phyloP scores from a whole-genome alignment of 2,329 filamentous ascomycete species.

The Juglanconis juglandina region DNA sequence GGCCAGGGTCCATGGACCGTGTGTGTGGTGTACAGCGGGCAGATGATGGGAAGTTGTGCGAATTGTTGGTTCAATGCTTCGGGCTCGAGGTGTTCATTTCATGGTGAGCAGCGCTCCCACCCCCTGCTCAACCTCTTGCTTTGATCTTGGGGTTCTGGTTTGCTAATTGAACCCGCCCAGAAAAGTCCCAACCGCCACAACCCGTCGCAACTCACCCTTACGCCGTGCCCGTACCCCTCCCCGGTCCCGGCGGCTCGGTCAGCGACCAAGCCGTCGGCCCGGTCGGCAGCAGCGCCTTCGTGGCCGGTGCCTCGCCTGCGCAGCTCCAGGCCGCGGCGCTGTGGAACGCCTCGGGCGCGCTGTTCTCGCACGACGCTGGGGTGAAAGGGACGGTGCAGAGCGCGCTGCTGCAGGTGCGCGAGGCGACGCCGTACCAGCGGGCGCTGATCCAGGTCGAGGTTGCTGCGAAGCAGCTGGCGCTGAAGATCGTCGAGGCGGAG shows the following conservation, averaged over 20 bases:
- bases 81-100: constrained; percentile 57
- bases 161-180: neutral
- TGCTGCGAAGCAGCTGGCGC: constrained; percentile 51
- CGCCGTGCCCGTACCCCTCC: constrained; percentile 11
- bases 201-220: constrained; percentile 13
- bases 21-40: constrained; percentile 57
- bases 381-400: constrained; percentile 43
- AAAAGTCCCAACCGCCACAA: constrained; percentile 13
- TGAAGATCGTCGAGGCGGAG: constrained; percentile 50
- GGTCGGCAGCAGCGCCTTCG: neutral
- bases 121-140: neutral
- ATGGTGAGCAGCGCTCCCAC: constrained; percentile 40
- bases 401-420: constrained; percentile 43
- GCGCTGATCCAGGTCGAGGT: constrained; percentile 51
- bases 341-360: constrained; percentile 13
- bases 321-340: constrained; percentile 20
- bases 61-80: constrained; percentile 65
- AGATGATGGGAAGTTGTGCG: constrained; percentile 60
- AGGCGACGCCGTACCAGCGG: constrained; percentile 41
- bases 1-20: constrained; percentile 57
- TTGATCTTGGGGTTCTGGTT: neutral
- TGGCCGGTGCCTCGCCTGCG: constrained; percentile 11
- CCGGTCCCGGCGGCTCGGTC: neutral
- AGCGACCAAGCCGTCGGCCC: constrained; percentile 23
- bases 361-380: constrained; percentile 32